Conservation (phyloP, 2,329 filamentous ascomycete species). For the Aureobasidium sp. region DNA sequence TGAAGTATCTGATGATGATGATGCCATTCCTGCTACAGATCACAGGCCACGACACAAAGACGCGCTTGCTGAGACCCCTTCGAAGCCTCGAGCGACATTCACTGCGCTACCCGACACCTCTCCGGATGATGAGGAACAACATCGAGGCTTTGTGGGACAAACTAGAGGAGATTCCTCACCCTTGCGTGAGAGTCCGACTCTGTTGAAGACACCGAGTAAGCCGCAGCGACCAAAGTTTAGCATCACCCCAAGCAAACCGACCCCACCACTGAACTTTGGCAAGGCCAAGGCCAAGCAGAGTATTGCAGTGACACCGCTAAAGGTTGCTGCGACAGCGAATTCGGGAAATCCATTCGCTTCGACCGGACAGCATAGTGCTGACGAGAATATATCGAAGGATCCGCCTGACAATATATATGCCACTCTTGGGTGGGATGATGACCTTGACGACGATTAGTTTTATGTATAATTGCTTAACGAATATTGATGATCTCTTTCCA, state of each 20-base stretch:
- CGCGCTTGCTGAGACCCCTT: conserved; percentile 23
- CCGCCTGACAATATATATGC: conserved; percentile 40
- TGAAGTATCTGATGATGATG: conserved; percentile 23
- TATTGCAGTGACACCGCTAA: conserved; percentile 22
- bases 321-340: conserved; percentile 22
- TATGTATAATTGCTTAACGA: conserved; percentile 3
- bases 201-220: conserved; percentile 19
- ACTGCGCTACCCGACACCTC: conserved; percentile 19
- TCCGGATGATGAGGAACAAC: conserved; percentile 24
- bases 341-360: conserved; percentile 24
- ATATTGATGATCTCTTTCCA: background rate
- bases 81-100: background rate
- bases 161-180: conserved; percentile 16
- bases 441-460: conserved; percentile 16
- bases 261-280: background rate
- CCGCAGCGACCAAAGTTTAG: conserved; percentile 7
- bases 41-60: conserved; percentile 23
- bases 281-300: conserved; percentile 5
- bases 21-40: conserved; percentile 22
- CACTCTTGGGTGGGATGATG: conserved; percentile 51
- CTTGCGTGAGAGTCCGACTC: conserved; percentile 1
- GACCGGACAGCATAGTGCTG: background rate
- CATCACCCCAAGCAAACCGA: conserved; percentile 6
- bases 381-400: background rate
- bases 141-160: conserved; percentile 18